phyloP scores from a whole-genome alignment of 805 yeast genomes.

The Debaryomyces hansenii region DNA sequence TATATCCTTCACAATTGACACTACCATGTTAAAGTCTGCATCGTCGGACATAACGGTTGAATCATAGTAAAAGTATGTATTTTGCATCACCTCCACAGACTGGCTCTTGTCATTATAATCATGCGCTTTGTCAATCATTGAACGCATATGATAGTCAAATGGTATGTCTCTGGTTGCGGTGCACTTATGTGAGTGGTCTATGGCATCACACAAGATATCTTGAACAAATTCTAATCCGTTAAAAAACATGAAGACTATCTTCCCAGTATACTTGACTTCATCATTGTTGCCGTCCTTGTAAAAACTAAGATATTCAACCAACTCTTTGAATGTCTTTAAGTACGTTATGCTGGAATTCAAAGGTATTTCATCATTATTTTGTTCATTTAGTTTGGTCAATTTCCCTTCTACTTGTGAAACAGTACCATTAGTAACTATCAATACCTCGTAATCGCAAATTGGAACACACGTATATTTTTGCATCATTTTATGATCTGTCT shows the following conservation, averaged over 20 bases:
- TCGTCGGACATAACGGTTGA: conserved; percentile 18
- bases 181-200: conserved; percentile 23
- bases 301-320: conserved; percentile 16
- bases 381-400: conserved; percentile 21
- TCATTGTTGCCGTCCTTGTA: conserved; percentile 10
- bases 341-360: conserved; percentile 22
- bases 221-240: conserved; percentile 34
- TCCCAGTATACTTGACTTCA: conserved; percentile 14
- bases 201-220: conserved; percentile 26
- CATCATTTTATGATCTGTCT: conserved; percentile 21
- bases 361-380: conserved; percentile 20
- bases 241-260: conserved; percentile 38
- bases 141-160: not conserved
- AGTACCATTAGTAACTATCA: conserved; percentile 36
- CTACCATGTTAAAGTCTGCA: conserved; percentile 25
- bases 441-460: conserved; percentile 29
- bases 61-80: conserved; percentile 36
- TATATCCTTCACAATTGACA: conserved; percentile 33
- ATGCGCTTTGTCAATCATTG: not conserved
- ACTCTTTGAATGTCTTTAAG: conserved; percentile 21
- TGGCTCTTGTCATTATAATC: not conserved
- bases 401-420: conserved; percentile 28
- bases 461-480: conserved; percentile 37
- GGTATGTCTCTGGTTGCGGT: conserved; percentile 1
- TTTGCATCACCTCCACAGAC: conserved; percentile 16